Base-by-base conservation (phyloP, 2,329 filamentous ascomycete species). In the Claviceps citrina region DNA sequence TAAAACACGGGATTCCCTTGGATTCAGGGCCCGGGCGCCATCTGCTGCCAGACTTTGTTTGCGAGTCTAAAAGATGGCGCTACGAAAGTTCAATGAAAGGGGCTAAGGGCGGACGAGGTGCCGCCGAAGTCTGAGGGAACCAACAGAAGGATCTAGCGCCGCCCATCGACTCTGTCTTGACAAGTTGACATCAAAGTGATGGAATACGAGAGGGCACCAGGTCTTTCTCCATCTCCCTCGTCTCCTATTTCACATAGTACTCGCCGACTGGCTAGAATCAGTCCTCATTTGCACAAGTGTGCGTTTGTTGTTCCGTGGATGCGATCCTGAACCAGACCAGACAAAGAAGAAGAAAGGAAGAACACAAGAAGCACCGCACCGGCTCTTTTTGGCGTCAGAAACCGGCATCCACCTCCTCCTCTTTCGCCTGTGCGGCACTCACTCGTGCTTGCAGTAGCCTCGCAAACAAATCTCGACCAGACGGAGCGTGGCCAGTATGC, bases 401-500 rank as follows among this genome's bases (percentile, higher is more conserved):
- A n/a, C n/a, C n/a, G n/a, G n/a, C n/a, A n/a, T n/a, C n/a, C n/a
- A n/a, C n/a, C n/a, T n/a, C n/a, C n/a, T n/a, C n/a, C n/a, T n/a
- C n/a, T n/a, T n/a, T n/a, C n/a, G 22, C 22, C 22, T 24, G 5
- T 24, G 22, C 8, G 22, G 22, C 22, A n/a, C n/a, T n/a, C n/a
- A n/a, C n/a, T n/a, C n/a, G n/a, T n/a, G n/a, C n/a, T n/a, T n/a
- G n/a, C n/a, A n/a, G n/a, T n/a, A n/a, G 5, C 22, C 22, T 24
- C 22, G 22, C 22, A 24, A 24, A 24, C 22, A 24, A 24, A 16
- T 20, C 32, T 35, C 32, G 32, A 25, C 22, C 22, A 35, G 32
- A 35, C 24, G 8, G 20, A 25, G 13, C 32, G 13, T 35, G 40
- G 45, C 19, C 22, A 38, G 43, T 24, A 33, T 36, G 24, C n/a